Evolutionary conservation across 305 asterid species (phyloP).

Genomic region (Solanum hybrid): DNA sequence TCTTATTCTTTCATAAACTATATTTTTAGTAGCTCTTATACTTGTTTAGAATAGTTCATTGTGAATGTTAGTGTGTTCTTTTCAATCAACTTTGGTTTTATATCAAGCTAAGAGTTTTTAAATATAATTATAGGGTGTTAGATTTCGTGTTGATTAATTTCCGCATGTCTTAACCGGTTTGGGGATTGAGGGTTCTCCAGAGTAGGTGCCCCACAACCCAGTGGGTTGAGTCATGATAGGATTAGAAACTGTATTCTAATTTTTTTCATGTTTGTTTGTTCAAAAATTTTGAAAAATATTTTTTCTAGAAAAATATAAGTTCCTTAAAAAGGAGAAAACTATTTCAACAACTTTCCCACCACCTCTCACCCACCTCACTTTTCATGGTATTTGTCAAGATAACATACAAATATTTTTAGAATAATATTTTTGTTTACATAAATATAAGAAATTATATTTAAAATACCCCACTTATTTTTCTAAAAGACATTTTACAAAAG

Average conservation of each 20-base stretch:
- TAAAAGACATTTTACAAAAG: neutral
- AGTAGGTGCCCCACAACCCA: neutral
- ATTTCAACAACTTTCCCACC: neutral
- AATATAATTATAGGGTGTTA: neutral
- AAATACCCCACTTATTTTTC: neutral
- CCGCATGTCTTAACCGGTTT: neutral
- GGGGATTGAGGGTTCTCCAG: neutral
- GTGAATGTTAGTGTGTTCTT: neutral
- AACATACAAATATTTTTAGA: neutral
- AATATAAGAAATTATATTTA: too few relatives aligned
- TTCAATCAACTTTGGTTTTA: neutral
- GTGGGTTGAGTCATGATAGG: neutral
- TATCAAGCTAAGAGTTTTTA: neutral
- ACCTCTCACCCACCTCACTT: neutral
- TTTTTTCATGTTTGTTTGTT: neutral
- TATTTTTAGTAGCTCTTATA: neutral
- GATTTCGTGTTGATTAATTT: neutral
- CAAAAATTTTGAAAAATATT: neutral
- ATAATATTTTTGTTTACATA: too few relatives aligned
- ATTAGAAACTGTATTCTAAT: neutral
- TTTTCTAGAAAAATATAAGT: neutral
- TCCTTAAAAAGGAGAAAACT: neutral
- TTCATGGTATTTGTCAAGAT: neutral
- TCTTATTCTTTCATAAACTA: neutral
- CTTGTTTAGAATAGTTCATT: neutral